Base-by-base conservation (phyloP, 192 early-diverging fungal genomes). In the Funneliformis mosseae region DNA sequence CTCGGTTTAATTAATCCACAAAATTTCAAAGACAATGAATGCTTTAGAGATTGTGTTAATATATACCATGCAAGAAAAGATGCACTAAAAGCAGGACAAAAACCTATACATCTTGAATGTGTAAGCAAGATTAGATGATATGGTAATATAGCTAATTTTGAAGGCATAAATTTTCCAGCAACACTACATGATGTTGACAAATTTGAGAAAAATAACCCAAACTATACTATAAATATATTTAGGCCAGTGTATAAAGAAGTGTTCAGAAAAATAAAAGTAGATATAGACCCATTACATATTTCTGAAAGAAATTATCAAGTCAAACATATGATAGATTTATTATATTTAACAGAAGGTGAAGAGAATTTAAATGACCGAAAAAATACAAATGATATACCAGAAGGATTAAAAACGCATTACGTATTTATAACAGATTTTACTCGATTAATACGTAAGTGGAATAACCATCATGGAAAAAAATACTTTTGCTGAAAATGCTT, bases 291-390 rank as follows among this genome's bases (percentile, higher is more conserved):
- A 74, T n/a, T 74, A 46, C 39, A 48, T 46, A 74, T 74, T 10
- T 74, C 72, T 25, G 72, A 74, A 74, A 2, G 43, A 18, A 74
- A 74, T 74, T 74, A 74, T 74, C 72, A 74, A 74, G 43, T 74
- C 5, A 21, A 74, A 12, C 72, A 74, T 74, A 74, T 74, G 72
- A 74, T 74, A 74, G 72, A 74, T 50, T 74, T 74, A 74, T 74
- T 74, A 74, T 74, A 74, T 48, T 50, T 74, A 74, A 74, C 45
- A 74, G 72, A 74, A 74, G 72, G 45, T 74, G 72, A 74, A 48
- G 72, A 74, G 45, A 74, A 12, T 74, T 74, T 73, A 73, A 73
- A 73, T 73, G 71, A 73, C 5, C 43, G 43, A 73, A 73, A 74
- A 74, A 74, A 74, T 74, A 2, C 4, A 46, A 74, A 74, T 50